These are phyloP conservation scores for Citrus reticulata DNA, from an alignment of 345 rosid genomes.

Conservation along the genomic window DNA sequence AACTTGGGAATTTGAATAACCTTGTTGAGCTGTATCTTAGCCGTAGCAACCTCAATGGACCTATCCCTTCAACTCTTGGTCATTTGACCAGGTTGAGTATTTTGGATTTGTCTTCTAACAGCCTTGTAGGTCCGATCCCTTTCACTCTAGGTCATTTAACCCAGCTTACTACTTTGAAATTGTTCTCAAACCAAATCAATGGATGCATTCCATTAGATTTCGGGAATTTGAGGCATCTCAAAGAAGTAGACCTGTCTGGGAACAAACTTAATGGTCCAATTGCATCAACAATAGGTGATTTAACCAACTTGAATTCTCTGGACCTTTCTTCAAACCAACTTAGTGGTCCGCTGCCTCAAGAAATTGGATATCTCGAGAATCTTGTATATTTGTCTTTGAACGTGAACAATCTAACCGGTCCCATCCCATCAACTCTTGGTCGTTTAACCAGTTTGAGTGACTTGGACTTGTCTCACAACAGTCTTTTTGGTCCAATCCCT, in stretches of 20 bases:
- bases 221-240: neutral
- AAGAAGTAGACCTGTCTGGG: neutral
- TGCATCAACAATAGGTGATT: neutral
- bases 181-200: neutral
- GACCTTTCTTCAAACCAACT: neutral
- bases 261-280: neutral
- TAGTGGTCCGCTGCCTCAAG: neutral
- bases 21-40: neutral
- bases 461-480: neutral
- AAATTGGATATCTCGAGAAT: neutral
- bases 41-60: neutral
- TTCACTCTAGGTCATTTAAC: neutral
- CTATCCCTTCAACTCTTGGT: neutral
- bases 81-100: neutral
- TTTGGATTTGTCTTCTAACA: neutral
- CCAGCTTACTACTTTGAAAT: neutral
- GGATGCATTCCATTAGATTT: neutral
- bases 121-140: neutral
- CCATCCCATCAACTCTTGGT: conserved; percentile 2
- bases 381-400: neutral
- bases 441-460: neutral
- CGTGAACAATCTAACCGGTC: neutral
- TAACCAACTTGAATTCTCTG: neutral
- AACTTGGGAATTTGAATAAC: neutral
- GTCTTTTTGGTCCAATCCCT: neutral